A percentile compares a stretch with the other conserved stretches of the same genome.
These are phyloP conservation scores for Croton setiger DNA, from an alignment of 441 rosid species.

Conservation along the genomic window DNA sequence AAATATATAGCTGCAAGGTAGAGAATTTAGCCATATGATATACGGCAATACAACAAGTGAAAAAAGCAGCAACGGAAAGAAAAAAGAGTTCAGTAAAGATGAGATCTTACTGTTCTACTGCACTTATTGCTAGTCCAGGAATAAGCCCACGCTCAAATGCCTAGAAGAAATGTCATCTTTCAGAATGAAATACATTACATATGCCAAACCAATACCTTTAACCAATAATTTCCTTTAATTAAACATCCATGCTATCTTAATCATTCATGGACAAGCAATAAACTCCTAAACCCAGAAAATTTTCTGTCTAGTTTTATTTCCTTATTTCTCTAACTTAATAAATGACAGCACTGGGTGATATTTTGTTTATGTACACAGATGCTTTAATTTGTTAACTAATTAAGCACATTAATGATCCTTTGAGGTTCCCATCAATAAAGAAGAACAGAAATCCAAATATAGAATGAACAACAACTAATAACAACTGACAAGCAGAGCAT, in stretches of 20 bases:
- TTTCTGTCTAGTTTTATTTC: conserved; percentile 1
- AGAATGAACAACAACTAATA: neutral
- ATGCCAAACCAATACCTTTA: neutral
- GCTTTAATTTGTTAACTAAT: neutral
- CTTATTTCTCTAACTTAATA: conserved; percentile 4
- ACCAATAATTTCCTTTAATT: neutral
- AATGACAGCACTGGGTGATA: neutral
- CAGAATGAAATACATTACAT: conserved; percentile 17
- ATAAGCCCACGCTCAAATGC: conserved; percentile 85
- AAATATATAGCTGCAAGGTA: conserved; percentile 61
- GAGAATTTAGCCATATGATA: conserved; percentile 13
- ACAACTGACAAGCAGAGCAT: neutral
- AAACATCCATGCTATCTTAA: neutral
- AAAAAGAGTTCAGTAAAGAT: conserved; percentile 10
- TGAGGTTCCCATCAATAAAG: neutral
- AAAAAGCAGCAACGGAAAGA: conserved; percentile 4
- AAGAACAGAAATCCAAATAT: neutral
- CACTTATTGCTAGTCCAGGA: conserved; percentile 85
- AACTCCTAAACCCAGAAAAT: neutral
- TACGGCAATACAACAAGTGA: conserved; percentile 6
- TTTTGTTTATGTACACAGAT: neutral
- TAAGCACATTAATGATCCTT: neutral
- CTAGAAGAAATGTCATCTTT: conserved; percentile 32
- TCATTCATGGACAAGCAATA: conserved; percentile 2
- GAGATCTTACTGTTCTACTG: conserved; percentile 74